Evolutionary conservation across 1,139 yeast genomes (phyloP), one percentile per base, ranked within the genome.

Genomic region (Debaryomycetaceae sp.): DNA sequence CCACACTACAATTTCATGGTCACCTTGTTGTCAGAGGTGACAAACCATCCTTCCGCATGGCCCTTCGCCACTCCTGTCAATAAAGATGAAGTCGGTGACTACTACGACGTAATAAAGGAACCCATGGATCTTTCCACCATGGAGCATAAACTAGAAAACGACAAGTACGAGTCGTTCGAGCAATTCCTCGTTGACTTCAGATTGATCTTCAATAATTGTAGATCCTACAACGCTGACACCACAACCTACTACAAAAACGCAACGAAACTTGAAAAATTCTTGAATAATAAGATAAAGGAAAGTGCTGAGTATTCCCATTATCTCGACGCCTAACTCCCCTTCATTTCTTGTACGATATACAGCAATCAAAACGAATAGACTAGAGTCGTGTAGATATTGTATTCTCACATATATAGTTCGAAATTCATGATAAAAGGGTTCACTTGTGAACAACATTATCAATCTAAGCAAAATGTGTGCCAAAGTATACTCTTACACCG

Each of bases 121-220:
- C 99, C 99, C n/a, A 95, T 95, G 99, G 99, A 95, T 62, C 70
- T 93, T 45, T 82, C 95, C 24, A 90, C 98, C 0, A 93, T 95
- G 97, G 99, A 93, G 60, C 84, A 80, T 60, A 88, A 91, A 60
- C 74, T 95, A 38, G 99, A 93, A 52, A 89, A 87, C 56, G 97
- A 93, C 66, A 87, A 87, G 54, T 95, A 95, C 63, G 88, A 87
- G 49, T 80, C 87, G 11, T 86, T 95, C 77, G 97, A 90, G 54
- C 93, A 89, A 59, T 95, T 91, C 62, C 76, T 91, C 47, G 87
- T 90, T 63, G 99, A 95, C 66, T 81, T 95, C 24, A 80, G 85
- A 50, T 73, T 93, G 53, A 81, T 95, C 34, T 91, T 87, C 70
- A 87, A 87, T 60, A 95, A 95, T 61, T 93, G 99, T 69, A 76